A percentile compares a stretch with the other conserved stretches of the same genome.
These are phyloP conservation scores for Serendipita sp. DNA, from an alignment of 768 basidiomycete genomes.

Conservation along the genomic window DNA sequence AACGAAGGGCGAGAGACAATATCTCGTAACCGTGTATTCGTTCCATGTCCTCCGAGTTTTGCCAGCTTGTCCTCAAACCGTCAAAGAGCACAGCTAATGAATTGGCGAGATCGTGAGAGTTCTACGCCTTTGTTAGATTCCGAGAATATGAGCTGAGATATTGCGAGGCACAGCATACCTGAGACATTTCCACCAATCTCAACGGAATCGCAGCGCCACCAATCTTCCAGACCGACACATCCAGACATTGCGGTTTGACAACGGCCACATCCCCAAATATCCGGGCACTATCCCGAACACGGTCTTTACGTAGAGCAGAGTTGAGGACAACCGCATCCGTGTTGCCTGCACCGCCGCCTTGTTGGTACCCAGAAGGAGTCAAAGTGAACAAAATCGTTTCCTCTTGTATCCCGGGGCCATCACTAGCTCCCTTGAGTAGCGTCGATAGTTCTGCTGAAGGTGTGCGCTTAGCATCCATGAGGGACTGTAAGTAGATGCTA, in stretches of 20 bases:
- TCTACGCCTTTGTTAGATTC: conserved; percentile 24
- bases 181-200: conserved; percentile 58
- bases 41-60: conserved; percentile 91
- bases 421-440: conserved; percentile 35
- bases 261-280: conserved; percentile 38
- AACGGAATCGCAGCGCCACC: conserved; percentile 67
- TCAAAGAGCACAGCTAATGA: conserved; percentile 60
- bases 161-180: conserved; percentile 25
- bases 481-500: conserved; percentile 52
- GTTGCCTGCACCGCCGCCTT: neutral
- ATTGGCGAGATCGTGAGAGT: conserved; percentile 57
- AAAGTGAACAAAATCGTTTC: conserved; percentile 12
- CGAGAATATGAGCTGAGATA: neutral
- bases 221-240: conserved; percentile 63
- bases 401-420: conserved; percentile 18
- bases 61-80: conserved; percentile 70
- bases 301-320: neutral
- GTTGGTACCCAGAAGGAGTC: conserved; percentile 8
- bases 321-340: neutral
- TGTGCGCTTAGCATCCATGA: conserved; percentile 12
- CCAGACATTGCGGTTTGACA: conserved; percentile 46
- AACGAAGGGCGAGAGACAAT: conserved; percentile 52
- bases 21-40: conserved; percentile 79
- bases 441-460: conserved; percentile 19
- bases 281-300: neutral